Percentiles rank a stretch among this genome's conserved stretches.
Conservation (phyloP, 345 rosid genomes). For the Viola odorata region DNA sequence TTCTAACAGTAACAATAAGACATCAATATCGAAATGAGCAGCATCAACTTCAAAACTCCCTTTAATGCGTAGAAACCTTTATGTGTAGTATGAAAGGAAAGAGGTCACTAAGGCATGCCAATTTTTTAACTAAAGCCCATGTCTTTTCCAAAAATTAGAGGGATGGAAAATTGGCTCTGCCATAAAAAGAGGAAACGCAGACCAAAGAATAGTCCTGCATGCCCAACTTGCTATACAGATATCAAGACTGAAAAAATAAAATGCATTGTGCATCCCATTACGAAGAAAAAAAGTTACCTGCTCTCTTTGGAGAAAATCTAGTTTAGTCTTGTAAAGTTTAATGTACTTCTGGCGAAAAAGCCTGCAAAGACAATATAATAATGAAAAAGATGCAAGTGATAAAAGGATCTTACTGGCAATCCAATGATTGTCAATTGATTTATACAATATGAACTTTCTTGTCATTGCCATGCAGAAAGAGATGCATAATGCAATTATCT, state of each 20-base stretch:
- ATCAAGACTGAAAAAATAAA: background rate
- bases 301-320: slow-evolving; percentile 62
- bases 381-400: too few relatives aligned
- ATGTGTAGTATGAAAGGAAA: too few relatives aligned
- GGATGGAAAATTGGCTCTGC: background rate
- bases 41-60: too few relatives aligned
- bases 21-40: too few relatives aligned
- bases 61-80: too few relatives aligned
- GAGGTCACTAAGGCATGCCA: background rate
- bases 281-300: slow-evolving; percentile 40
- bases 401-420: too few relatives aligned
- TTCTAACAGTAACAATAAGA: too few relatives aligned
- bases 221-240: background rate
- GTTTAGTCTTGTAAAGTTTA: slow-evolving; percentile 63
- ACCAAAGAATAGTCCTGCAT: background rate
- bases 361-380: slow-evolving; percentile 34
- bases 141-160: background rate
- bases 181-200: background rate
- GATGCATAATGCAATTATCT: too few relatives aligned
- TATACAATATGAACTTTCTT: too few relatives aligned
- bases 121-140: background rate
- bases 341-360: slow-evolving; percentile 64
- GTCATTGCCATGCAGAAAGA: too few relatives aligned
- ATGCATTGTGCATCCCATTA: background rate
- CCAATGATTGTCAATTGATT: too few relatives aligned